Percentiles rank a stretch among this genome's conserved stretches.
phyloP scores from a whole-genome alignment of 352 stramenopile species.

The Plasmopara halstedii region DNA sequence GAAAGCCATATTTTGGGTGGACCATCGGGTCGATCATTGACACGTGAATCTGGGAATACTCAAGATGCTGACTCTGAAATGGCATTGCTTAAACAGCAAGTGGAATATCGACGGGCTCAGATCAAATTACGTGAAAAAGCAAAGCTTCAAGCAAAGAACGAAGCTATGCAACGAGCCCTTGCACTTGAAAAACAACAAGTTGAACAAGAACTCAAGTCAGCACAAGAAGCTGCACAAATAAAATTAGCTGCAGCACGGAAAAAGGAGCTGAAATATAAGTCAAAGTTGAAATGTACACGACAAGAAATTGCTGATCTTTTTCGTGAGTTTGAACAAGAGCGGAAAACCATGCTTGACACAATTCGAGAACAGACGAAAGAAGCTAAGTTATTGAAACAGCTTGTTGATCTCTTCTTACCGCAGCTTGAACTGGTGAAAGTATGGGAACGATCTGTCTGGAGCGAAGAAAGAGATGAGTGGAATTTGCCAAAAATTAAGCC shows the following conservation, averaged over 20 bases:
- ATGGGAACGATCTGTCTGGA: constrained; percentile 81
- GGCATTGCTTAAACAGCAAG: constrained; percentile 68
- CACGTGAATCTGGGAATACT: constrained; percentile 2
- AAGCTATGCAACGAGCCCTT: constrained; percentile 46
- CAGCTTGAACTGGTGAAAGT: constrained; percentile 84
- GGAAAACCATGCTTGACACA: constrained; percentile 77
- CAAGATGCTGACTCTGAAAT: constrained; percentile 53
- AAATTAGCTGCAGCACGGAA: constrained; percentile 47
- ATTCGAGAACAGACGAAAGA: constrained; percentile 88
- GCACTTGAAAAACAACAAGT: constrained; percentile 68
- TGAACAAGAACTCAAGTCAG: constrained; percentile 61
- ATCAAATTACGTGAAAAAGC: constrained; percentile 74
- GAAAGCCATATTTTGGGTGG: constrained; percentile 71
- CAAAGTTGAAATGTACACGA: constrained; percentile 64
- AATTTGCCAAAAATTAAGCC: constrained; percentile 65
- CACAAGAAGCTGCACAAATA: constrained; percentile 57
- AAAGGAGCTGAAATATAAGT: constrained; percentile 56
- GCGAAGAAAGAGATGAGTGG: constrained; percentile 77
- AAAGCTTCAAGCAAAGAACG: constrained; percentile 58
- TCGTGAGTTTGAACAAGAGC: constrained; percentile 80
- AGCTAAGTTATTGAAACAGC: constrained; percentile 79
- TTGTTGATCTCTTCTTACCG: constrained; percentile 78
- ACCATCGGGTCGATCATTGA: constrained; percentile 15
- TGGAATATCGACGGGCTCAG: constrained; percentile 70
- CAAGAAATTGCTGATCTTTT: constrained; percentile 82